A percentile compares a stretch with the other conserved stretches of the same genome.
Conservation (phyloP, 78 protist genomes). For the Cavenderia fasciculata region DNA sequence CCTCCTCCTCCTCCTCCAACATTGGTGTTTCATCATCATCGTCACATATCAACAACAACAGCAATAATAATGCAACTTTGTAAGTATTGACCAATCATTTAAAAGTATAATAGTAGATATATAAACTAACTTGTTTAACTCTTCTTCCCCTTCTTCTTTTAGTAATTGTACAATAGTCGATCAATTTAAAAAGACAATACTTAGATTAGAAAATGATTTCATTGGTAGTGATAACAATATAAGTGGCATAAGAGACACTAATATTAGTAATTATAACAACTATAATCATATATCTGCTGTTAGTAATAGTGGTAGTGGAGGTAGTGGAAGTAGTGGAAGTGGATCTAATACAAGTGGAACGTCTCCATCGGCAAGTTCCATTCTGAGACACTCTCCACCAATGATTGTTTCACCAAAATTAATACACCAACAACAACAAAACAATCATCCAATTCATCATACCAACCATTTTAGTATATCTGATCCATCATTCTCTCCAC, state of each 20-base stretch:
- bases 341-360: neutral
- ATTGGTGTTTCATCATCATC: too few species aligned
- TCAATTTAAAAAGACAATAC: conserved; percentile 44
- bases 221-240: neutral
- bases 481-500: conserved; percentile 14
- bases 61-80: too few species aligned
- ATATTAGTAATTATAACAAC: neutral
- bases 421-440: neutral
- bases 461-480: neutral
- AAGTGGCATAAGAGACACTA: neutral
- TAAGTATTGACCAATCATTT: too few species aligned
- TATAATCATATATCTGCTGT: neutral
- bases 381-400: too few species aligned
- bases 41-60: too few species aligned
- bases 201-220: conserved; percentile 55
- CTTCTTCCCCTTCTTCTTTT: too few species aligned
- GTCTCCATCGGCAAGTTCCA: neutral
- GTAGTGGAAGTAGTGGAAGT: neutral
- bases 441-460: neutral
- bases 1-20: too few species aligned
- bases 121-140: too few species aligned
- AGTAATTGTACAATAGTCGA: conserved; percentile 15
- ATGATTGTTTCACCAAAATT: too few species aligned
- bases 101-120: too few species aligned
- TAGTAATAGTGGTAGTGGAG: neutral